Base-by-base conservation (phyloP, 1,284 basidiomycete species). In the Naganishia cerealis region DNA sequence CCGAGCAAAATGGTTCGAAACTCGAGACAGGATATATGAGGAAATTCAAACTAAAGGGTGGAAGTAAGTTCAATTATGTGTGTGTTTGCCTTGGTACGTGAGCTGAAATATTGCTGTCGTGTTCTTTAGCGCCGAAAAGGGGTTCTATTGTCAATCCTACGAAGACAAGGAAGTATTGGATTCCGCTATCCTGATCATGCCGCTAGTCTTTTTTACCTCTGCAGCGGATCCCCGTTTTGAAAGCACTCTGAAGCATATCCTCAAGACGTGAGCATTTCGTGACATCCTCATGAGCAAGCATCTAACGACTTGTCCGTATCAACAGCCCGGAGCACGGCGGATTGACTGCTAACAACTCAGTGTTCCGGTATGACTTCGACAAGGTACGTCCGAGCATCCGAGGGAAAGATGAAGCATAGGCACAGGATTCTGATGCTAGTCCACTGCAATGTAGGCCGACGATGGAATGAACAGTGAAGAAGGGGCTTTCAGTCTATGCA, bases 391-490 rank as follows among this genome's bases (percentile, higher is more conserved):
- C 36, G 33, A 21, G 40, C 29, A 26, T 21, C 18, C n/a, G 6
- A 24, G 16, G 21, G 33, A 24, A 24, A 26, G 15, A 24, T 16
- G 26, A 29, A 13, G 2, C 6, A 18, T 10, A 33, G 16, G 8
- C 21, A 50, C 1, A 24, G 4, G 6, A 2, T 24, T 21, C 36
- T 62, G 15, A 62, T 40, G 24, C 50, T 42, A 7, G n/a, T 26
- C 7, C 9, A 29, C 9, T 18, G 24, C 39, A 9, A n/a, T n/a
- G 10, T 36, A 63, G 61, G 86, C 90, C 0, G 88, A 91, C 69
- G 94, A 95, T 75, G 94, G 93, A 8, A 91, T 95, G 21, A 93
- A 93, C 6, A 93, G 94, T 0, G 91, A 93, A 72, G 93, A 94
- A 79, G 93, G 92, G n/a, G 79, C 81, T 0, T 83, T 83, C 72